Base-by-base conservation (phyloP, 768 basidiomycete genomes). In the Paxillus involutus region DNA sequence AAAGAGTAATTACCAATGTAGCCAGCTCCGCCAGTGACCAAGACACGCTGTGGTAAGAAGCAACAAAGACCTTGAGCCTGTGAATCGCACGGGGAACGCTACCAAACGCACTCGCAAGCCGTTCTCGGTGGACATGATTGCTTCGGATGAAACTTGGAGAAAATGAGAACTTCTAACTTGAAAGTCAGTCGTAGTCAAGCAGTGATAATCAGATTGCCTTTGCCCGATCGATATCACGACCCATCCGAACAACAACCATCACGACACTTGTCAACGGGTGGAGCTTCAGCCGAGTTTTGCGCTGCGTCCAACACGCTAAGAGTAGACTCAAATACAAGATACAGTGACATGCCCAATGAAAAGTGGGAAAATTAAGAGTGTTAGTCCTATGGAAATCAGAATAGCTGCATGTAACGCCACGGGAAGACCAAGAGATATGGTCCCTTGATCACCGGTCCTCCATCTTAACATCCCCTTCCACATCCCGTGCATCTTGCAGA, bases 1-100 rank as follows among this genome's bases (percentile, higher is more conserved):
- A 55, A 55, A 50, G 44, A 46, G 11, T 17, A 48, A 74, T 55
- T 52, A 90, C 92, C 93, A 61, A 95, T 94, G 74, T 95, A 95
- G 35, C 93, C 93, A 53, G 91, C 89, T 51, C 90, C 93, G 45
- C 93, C 86, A 35, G 86, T 88, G 57, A 88, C 83, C 56, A 88
- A 70, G 36, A 88, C 83, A 42, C 77, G 80, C 85, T 87, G 49
- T 51, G 19, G 26, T 6, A 35, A 14, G 33, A 30, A 19, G 19
- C 39, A 40, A 32, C n/a, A 52, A 44, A 48, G 43, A 43, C 51
- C 13, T 42, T 60, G 51, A 66, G 61, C 21, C 42, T 24, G 49
- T 49, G 19, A 19, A 26, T n/a, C 10, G 35, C 3, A 19, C 26
- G 19, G 12, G 21, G 57, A 49, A 57, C 44, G 32, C 47, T 48